Percentiles rank a stretch among this genome's conserved stretches.
Conservation (phyloP, 257 asterid species). For the Plantago major region DNA sequence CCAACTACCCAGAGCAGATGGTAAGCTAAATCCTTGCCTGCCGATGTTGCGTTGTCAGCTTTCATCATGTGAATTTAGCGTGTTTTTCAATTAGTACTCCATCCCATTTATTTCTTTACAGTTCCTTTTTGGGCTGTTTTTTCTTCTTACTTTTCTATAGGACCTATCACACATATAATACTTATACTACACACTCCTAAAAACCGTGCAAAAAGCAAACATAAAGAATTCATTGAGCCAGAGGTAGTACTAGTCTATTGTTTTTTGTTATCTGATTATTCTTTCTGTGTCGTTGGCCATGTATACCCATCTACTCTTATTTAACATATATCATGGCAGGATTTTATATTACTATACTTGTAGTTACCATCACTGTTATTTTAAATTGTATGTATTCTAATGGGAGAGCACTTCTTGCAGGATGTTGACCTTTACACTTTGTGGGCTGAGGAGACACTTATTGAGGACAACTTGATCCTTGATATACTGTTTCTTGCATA, state of each 20-base stretch:
- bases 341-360: background rate
- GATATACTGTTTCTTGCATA: constrained; percentile 79
- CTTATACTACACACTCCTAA: too few species aligned
- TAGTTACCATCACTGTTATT: background rate
- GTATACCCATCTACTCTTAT: too few species aligned
- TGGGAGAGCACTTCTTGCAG: constrained; percentile 35
- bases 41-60: constrained; percentile 5
- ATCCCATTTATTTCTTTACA: too few species aligned
- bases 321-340: too few species aligned
- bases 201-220: too few species aligned
- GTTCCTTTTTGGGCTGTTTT: too few species aligned
- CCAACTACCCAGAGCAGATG: constrained; percentile 75
- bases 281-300: too few species aligned
- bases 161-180: too few species aligned
- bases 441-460: constrained; percentile 92
- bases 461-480: constrained; percentile 76
- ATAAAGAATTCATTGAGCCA: too few species aligned
- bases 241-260: too few species aligned
- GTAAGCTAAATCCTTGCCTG: constrained; percentile 35
- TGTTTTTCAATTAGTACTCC: background rate
- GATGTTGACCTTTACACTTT: constrained; percentile 66
- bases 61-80: constrained; percentile 7
- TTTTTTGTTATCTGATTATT: too few species aligned
- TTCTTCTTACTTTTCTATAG: too few species aligned
- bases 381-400: constrained; percentile 12